A percentile compares a stretch with the other conserved stretches of the same genome.
These are phyloP conservation scores for Entelexis paramagnoliae DNA, from an alignment of 1,139 yeast genomes.

Conservation along the genomic window DNA sequence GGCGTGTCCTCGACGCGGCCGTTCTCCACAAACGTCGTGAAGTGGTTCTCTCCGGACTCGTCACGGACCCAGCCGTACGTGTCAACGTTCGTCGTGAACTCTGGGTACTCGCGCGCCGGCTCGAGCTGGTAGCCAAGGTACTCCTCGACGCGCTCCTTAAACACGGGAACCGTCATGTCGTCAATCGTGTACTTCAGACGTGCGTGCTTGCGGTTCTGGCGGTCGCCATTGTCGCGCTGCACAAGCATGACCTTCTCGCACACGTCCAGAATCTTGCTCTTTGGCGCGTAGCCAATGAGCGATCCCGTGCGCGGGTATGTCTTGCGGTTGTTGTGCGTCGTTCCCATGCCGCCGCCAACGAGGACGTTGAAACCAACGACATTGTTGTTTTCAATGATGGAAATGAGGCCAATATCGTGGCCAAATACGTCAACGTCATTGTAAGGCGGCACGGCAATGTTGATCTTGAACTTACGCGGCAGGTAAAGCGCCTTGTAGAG, in stretches of 20 bases:
- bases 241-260: slow-evolving; percentile 90
- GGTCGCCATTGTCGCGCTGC: slow-evolving; percentile 92
- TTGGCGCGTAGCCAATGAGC: slow-evolving; percentile 62
- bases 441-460: slow-evolving; percentile 90
- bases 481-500: slow-evolving; percentile 75
- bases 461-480: slow-evolving; percentile 94
- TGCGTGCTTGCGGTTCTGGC: slow-evolving; percentile 94
- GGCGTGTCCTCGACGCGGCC: slow-evolving; percentile 94
- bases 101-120: slow-evolving; percentile 55
- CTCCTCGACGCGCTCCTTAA: slow-evolving; percentile 67
- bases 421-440: slow-evolving; percentile 97
- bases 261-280: slow-evolving; percentile 60
- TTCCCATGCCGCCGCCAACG: slow-evolving; percentile 99
- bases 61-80: slow-evolving; percentile 92
- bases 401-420: slow-evolving; percentile 85
- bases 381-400: slow-evolving; percentile 56
- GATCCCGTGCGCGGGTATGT: slow-evolving; percentile 95
- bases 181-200: slow-evolving; percentile 95
- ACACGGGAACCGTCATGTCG: slow-evolving; percentile 76
- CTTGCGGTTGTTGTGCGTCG: slow-evolving; percentile 92
- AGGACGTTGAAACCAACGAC: slow-evolving; percentile 69
- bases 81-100: slow-evolving; percentile 75
- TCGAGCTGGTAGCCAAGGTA: slow-evolving; percentile 67
- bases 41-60: slow-evolving; percentile 77
- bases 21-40: slow-evolving; percentile 88